Base-by-base conservation (phyloP, 2,329 filamentous ascomycete genomes). In the Phaeosphaeriaceae sp. region DNA sequence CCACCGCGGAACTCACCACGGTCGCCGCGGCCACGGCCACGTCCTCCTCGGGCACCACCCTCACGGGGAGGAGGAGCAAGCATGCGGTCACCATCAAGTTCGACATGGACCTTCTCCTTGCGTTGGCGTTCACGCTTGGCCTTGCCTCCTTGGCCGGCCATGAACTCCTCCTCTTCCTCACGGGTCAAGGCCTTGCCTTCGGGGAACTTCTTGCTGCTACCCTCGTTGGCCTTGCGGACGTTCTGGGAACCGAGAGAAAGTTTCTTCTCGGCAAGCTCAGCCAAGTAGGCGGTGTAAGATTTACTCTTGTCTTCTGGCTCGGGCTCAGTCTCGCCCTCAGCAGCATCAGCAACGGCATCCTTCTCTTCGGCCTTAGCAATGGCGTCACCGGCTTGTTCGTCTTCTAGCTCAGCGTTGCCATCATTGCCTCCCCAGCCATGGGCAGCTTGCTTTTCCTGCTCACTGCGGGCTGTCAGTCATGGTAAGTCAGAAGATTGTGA, bases 161-260 rank as follows among this genome's bases (percentile, higher is more conserved):
- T 88, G 84, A 90, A 97, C 61, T 88, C 86, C 67, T 91, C 86
- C 46, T 84, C 83, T 39, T 81, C 74, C 51, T 73, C 73, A 61
- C 79, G 81, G 67, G 74, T 68, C 66, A 85, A 66, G 57, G 81
- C 77, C 82, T 92, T 95, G 74, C 91, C 92, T 68, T 83, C 82
- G 69, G 89, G 89, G 90, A 92, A 96, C 84, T 97, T 94, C 85
- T 94, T 93, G 82, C 91, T 90, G 81, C 81, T 84, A 71, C 92
- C 92, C 82, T 97, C 92, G 82, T 97, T 97, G 77, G 93, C 81
- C 81, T 92, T 87, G 80, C 94, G 93, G 72, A 91, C 83, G 70
- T 90, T 84, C 64, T 83, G 84, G 59, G 81, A 76, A 65, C 81
- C 82, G 52, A 93, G 84, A 61, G 84, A 83, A 60, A 85, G 78